Percentiles rank a stretch among this genome's conserved stretches.
Evolutionary conservation across 2,329 filamentous ascomycete genomes (phyloP).

Genomic region (Colletotrichum theobromicola): DNA sequence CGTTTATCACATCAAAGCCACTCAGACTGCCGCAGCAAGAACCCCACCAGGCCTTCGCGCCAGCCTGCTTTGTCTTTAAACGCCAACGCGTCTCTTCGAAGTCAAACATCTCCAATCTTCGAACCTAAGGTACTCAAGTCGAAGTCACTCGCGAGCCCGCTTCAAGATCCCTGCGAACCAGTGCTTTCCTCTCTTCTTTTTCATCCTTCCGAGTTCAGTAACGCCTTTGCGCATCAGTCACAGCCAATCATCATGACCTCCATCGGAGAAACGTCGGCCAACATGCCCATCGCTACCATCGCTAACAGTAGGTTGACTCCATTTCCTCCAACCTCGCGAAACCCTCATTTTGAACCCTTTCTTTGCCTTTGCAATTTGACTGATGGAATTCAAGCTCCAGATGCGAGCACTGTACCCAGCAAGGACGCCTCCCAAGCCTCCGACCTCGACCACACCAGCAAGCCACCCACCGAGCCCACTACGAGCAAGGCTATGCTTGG

Average conservation of each 20-base stretch:
- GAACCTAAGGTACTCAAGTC: too few species aligned
- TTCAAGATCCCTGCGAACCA: too few species aligned
- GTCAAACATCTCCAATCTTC: too few species aligned
- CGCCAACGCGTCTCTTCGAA: too few species aligned
- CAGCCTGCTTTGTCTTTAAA: too few species aligned
- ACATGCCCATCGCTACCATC: neutral
- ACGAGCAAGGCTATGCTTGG: neutral
- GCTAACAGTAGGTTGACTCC: neutral
- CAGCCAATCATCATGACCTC: neutral
- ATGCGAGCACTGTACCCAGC: rapidly evolving
- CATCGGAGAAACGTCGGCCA: neutral
- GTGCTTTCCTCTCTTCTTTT: too few species aligned
- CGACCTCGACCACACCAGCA: neutral
- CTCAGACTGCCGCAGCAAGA: too few species aligned
- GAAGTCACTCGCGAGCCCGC: too few species aligned
- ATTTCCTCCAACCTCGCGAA: neutral
- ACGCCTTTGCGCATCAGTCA: neutral
- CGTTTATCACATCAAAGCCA: too few species aligned
- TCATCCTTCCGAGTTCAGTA: too few species aligned
- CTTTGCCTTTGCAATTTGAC: neutral
- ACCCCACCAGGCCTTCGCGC: too few species aligned
- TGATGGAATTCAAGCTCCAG: neutral
- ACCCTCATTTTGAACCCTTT: neutral
- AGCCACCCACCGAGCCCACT: neutral
- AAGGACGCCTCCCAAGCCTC: neutral